These are phyloP conservation scores for Colletotrichum sp. DNA, from an alignment of 2,329 filamentous ascomycete species.

Conservation along the genomic window DNA sequence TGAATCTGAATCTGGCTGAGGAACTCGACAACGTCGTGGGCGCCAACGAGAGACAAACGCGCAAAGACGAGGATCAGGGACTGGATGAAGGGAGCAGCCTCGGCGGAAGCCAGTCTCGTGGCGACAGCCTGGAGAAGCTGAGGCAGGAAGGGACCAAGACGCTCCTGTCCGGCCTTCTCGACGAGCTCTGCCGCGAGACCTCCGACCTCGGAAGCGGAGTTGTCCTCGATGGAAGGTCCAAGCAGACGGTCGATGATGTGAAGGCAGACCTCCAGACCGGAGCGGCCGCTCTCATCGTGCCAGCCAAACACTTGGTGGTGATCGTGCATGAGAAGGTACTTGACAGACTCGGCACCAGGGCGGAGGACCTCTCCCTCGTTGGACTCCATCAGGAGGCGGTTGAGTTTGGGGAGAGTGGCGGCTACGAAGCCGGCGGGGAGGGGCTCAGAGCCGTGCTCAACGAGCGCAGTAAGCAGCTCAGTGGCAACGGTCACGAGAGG, in stretches of 20 bases:
- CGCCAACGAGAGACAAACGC: slow-evolving; percentile 82
- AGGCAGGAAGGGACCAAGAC: slow-evolving; percentile 86
- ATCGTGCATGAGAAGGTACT: slow-evolving; percentile 89
- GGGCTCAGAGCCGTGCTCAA: slow-evolving; percentile 83
- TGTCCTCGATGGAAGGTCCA: slow-evolving; percentile 84
- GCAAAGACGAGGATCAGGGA: slow-evolving; percentile 96
- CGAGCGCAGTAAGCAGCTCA: slow-evolving; percentile 81
- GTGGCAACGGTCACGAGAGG: slow-evolving; percentile 80
- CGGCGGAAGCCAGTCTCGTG: slow-evolving; percentile 79
- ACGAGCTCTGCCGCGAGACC: slow-evolving; percentile 93
- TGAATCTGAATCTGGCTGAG: slow-evolving; percentile 83
- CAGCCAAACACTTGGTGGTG: slow-evolving; percentile 88
- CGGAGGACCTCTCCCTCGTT: slow-evolving; percentile 88
- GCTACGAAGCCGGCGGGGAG: slow-evolving; percentile 86
- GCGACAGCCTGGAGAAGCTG: slow-evolving; percentile 91
- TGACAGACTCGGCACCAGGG: slow-evolving; percentile 83
- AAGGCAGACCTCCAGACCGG: slow-evolving; percentile 86
- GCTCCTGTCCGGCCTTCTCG: slow-evolving; percentile 91
- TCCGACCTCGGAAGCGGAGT: slow-evolving; percentile 94
- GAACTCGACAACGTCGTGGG: slow-evolving; percentile 91
- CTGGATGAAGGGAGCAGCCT: slow-evolving; percentile 90
- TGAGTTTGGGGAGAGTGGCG: slow-evolving; percentile 86
- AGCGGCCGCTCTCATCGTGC: slow-evolving; percentile 80
- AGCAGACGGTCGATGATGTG: slow-evolving; percentile 92
- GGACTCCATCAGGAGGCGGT: slow-evolving; percentile 79